phyloP scores from a whole-genome alignment of 1,284 basidiomycete genomes.

The Erythrobasidium hasegawianum region DNA sequence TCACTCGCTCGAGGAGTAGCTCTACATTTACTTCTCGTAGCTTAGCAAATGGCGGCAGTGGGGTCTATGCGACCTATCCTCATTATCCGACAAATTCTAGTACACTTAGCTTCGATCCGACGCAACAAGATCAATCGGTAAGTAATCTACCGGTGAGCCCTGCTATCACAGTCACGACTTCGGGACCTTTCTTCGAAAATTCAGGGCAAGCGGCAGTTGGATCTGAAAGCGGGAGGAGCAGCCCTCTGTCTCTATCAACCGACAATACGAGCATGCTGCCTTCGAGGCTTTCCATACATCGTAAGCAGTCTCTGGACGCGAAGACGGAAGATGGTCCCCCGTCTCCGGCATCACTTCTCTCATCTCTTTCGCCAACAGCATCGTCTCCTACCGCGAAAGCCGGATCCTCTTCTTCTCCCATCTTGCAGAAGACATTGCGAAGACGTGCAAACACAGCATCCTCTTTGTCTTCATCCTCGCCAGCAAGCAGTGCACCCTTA shows the following conservation, averaged over 20 bases:
- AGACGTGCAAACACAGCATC: slow-evolving; percentile 25
- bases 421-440: slow-evolving; percentile 15
- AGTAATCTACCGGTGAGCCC: slow-evolving; percentile 4
- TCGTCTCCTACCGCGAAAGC: slow-evolving; percentile 1
- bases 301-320: no score
- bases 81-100: no score
- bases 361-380: slow-evolving; percentile 4
- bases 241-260: no score
- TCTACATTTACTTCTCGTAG: not conserved
- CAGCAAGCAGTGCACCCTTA: not conserved
- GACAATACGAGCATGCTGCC: no score
- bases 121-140: not conserved
- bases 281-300: no score
- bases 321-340: no score
- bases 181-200: not conserved
- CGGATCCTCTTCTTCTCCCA: not conserved
- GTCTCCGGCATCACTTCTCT: no score
- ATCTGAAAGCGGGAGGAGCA: no score
- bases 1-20: not conserved
- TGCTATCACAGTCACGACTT: slow-evolving; percentile 20
- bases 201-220: no score
- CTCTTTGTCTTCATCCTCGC: slow-evolving; percentile 2
- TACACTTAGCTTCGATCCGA: no score
- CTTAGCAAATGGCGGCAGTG: not conserved
- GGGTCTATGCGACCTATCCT: not conserved